Base-by-base conservation (phyloP, 1,284 basidiomycete genomes). In the Fomitopsis schrenkii region DNA sequence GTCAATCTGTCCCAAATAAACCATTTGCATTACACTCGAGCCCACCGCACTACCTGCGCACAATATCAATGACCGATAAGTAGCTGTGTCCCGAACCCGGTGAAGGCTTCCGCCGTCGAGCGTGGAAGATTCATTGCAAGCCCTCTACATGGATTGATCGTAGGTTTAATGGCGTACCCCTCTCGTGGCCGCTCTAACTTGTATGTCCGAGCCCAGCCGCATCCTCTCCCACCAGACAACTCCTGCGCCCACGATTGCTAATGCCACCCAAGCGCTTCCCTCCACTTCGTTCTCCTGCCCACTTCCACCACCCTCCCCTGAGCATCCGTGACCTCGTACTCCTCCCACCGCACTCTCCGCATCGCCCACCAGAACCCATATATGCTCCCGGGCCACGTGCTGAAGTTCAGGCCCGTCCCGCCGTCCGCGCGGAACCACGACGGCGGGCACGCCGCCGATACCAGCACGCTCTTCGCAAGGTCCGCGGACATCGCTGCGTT, bases 371-470 rank as follows among this genome's bases (percentile, higher is more conserved):
- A 74, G 44, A 73, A 71, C 52, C 71, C 59, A 6, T 64, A 60
- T 50, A 68, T 60, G 26, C 71, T 63, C 6, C 79, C 78, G n/a
- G 80, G 79, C 64, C 79, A 80, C 10, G 75, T 73, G 57, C 63
- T 73, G 14, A 71, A 66, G 6, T 77, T 67, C 62, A 76, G 76
- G 14, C 75, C 77, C 14, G 62, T 62, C 4, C 71, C 64, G 6
- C 67, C 72, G 33, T 44, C 56, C 28, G 63, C 66, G 17, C 76
- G 74, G 64, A 79, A 80, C 75, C 76, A 80, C n/a, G 78, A 80
- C 12, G 62, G 62, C 9, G 72, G 66, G 61, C 74, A 81, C 5
- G 79, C 75, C 22, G 79, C 76, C 10, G 67, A 61, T 0, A 71
- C 57, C 15, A 82, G 71, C 9, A 73, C 69, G 15, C 62, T 57